Evolutionary conservation across 176 grass and related monocot genomes (phyloP), one percentile per base, ranked within the genome.

Genomic region (Puya raimondii): DNA sequence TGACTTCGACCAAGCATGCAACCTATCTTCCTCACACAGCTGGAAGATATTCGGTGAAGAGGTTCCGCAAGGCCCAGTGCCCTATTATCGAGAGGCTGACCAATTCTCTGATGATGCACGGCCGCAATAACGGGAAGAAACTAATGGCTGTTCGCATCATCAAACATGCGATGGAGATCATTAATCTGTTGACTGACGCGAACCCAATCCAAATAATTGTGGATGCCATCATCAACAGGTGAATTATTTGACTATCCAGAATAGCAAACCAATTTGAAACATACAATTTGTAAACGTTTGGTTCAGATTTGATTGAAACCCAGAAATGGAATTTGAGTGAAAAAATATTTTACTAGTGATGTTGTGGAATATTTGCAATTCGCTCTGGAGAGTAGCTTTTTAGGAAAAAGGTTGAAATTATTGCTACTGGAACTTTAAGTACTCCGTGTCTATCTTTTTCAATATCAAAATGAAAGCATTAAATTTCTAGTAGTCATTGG

Each of bases 221-320:
- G 22, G 87, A 90, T 56, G 87, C 87, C 16, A 80, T 90, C 72
- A 90, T 90, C 42, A 90, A 90, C 83, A 90, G 83, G 87, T 90
- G 1, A 53, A 20, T 49, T 64, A 61, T 20, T 61, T 22, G 17
- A 9, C 56, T n/a, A 22, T 9, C 56, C 16, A 59, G 21, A 18
- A 61, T 22, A 42, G 16, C 18, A 33, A 16, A 15, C 11, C 33
- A 67, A 17, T 42, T 7, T 42, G 33, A 42, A 42, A 42, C 33
- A 42, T 42, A 5, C 5, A 42, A 7, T 42, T 42, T 42, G 33
- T 42, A 42, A 42, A 42, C 0, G 33, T 42, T 42, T 7, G 33
- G 33, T 42, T 42, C 33, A 42, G 33, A 42, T 42, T 42, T 42
- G 4, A 42, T 42, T 42, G 33, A 42, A 42, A 42, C 33, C 33